Evolutionary conservation across 805 yeast genomes (phyloP), one percentile per base, ranked within the genome.

Genomic region (Metschnikowia noctiluminum): DNA sequence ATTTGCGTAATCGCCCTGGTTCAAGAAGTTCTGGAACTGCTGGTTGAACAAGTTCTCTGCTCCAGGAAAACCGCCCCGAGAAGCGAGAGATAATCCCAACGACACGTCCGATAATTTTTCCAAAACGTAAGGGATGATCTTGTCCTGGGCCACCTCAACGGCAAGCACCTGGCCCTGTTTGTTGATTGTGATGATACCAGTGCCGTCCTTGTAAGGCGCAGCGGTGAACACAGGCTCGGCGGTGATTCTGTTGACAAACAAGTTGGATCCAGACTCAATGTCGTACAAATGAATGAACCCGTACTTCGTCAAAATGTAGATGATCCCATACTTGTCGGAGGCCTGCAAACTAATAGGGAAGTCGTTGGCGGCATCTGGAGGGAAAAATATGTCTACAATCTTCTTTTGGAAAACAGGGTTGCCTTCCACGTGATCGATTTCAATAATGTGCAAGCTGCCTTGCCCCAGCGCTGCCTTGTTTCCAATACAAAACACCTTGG

Each of bases 231-330:
- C 92, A 15, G 96, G 91, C 62, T 92, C 96, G 6, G 96, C 91
- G 26, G 97, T 89, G 62, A 94, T 92, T 73, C 99, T 81, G 77
- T 94, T 94, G 66, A 94, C 94, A 70, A 91, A 94, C 66, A 94
- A 81, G 70, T 90, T 89, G 43, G 88, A 79, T 54, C 96, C 98
- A 45, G 92, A 80, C 70, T 91, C 99, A 63, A 89, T 76, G 66
- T 94, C 99, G 69, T 91, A 94, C 61, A 94, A 74, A 69, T 94
- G 98, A 61, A 94, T 90, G 73, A 94, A 94, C 28, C 99, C 99
- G 64, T 87, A 87, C 73, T 95, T 95, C 52, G 99, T 94, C 65
- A 94, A 79, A 57, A 94, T 78, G 69, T 90, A 94, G 53, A 87
- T 77, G 52, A 94, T 81, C 57, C 98, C 98, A 61, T 84, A 94